phyloP scores from a whole-genome alignment of 2,329 filamentous ascomycete species.

The Bertia moriformis region DNA sequence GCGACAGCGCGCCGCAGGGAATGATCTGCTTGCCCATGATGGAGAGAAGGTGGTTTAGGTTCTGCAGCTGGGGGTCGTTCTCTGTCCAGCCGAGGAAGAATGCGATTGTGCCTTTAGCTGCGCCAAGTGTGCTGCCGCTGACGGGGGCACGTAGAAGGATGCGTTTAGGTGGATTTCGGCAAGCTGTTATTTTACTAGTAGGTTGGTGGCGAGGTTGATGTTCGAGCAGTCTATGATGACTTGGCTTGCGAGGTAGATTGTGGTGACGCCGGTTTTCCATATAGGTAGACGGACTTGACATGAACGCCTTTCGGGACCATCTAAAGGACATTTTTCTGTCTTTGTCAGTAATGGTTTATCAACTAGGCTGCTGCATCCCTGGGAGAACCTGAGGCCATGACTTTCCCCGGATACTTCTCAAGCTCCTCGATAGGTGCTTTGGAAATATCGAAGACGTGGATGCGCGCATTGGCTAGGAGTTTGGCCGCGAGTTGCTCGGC shows the following conservation, averaged over 20 bases:
- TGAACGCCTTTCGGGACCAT: too few relatives aligned
- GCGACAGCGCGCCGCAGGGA: slow-evolving; percentile 35
- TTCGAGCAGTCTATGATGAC: too few relatives aligned
- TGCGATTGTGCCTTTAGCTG: slow-evolving; percentile 15
- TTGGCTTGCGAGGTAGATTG: too few relatives aligned
- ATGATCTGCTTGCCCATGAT: slow-evolving; percentile 38
- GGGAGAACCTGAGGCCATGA: slow-evolving; percentile 37
- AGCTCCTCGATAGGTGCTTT: slow-evolving; percentile 35
- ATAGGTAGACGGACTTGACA: too few relatives aligned
- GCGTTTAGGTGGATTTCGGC: slow-evolving; percentile 3
- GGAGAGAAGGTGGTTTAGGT: slow-evolving; percentile 25
- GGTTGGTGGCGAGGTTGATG: too few relatives aligned
- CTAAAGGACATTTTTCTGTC: too few relatives aligned
- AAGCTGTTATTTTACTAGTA: too few relatives aligned
- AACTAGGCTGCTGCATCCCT: too few relatives aligned
- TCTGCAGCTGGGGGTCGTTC: slow-evolving; percentile 20
- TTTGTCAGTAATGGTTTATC: too few relatives aligned
- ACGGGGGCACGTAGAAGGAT: slow-evolving; percentile 19
- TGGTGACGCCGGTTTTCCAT: too few relatives aligned
- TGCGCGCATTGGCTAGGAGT: slow-evolving; percentile 40
- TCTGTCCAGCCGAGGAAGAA: slow-evolving; percentile 18
- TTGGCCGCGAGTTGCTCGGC: slow-evolving; percentile 51
- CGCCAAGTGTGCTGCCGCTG: slow-evolving; percentile 16
- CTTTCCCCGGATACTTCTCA: slow-evolving; percentile 26
- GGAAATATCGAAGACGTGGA: slow-evolving; percentile 50